Percentiles rank a stretch among this genome's conserved stretches.
These are phyloP conservation scores for Biscogniauxia mediterranea DNA, from an alignment of 2,329 filamentous ascomycete genomes.

Conservation along the genomic window DNA sequence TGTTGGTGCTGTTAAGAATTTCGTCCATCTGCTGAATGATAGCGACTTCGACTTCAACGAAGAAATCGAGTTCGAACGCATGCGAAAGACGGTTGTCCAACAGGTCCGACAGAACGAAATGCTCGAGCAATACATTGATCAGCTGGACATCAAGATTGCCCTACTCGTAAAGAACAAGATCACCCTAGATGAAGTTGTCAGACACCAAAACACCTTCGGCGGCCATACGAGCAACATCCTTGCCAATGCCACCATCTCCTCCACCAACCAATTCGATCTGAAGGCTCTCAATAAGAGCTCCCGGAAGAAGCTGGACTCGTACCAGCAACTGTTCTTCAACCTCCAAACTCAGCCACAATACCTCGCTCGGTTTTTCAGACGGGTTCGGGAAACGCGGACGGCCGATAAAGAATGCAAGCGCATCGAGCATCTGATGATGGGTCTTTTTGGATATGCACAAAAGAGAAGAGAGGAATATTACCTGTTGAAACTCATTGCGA, in stretches of 20 bases:
- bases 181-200: slow-evolving; percentile 93
- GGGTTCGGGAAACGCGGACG: slow-evolving; percentile 77
- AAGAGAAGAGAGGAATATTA: slow-evolving; percentile 98
- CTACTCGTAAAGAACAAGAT: slow-evolving; percentile 99
- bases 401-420: slow-evolving; percentile 90
- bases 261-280: slow-evolving; percentile 89
- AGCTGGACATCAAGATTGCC: slow-evolving; percentile 98
- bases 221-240: slow-evolving; percentile 82
- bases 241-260: slow-evolving; percentile 83
- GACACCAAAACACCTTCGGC: slow-evolving; percentile 94
- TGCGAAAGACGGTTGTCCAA: slow-evolving; percentile 94
- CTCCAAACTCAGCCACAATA: slow-evolving; percentile 97
- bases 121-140: slow-evolving; percentile 96
- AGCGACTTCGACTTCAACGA: slow-evolving; percentile 99
- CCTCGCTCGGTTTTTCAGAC: slow-evolving; percentile 81
- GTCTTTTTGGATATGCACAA: slow-evolving; percentile 93
- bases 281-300: slow-evolving; percentile 98
- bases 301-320: slow-evolving; percentile 89
- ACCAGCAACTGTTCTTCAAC: slow-evolving; percentile 96
- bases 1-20: slow-evolving; percentile 95
- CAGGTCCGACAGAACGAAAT: slow-evolving; percentile 97
- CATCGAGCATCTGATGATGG: slow-evolving; percentile 92
- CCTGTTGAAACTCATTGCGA: slow-evolving; percentile 80
- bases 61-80: slow-evolving; percentile 92
- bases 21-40: slow-evolving; percentile 95